A percentile compares a stretch with the other conserved stretches of the same genome.
These are phyloP conservation scores for Lactuca saligna DNA, from an alignment of 129 eudicot species.

Conservation along the genomic window DNA sequence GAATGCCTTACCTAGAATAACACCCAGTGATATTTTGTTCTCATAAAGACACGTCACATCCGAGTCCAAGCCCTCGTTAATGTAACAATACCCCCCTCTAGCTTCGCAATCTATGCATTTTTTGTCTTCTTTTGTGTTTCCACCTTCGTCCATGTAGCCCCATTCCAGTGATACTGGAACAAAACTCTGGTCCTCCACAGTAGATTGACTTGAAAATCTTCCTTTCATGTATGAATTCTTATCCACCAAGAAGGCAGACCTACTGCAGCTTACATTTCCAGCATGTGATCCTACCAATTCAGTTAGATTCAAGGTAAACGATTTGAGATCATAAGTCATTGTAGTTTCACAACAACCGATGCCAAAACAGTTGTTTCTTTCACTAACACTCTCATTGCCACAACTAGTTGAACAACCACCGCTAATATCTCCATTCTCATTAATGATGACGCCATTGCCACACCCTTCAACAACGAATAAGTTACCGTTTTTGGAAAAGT, in stretches of 20 bases:
- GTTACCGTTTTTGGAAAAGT: slow-evolving; percentile 12
- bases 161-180: slow-evolving; percentile 24
- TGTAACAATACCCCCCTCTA: background rate
- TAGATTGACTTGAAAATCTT: background rate
- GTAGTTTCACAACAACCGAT: too few species aligned
- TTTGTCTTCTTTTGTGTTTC: background rate
- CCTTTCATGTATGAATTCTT: background rate
- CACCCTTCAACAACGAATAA: slow-evolving; percentile 20
- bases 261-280: slow-evolving; percentile 25
- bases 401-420: slow-evolving; percentile 17
- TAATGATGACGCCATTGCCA: slow-evolving; percentile 15
- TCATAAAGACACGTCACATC: background rate
- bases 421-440: background rate
- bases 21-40: slow-evolving; percentile 3
- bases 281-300: too few species aligned
- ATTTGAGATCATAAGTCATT: too few species aligned
- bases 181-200: background rate
- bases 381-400: background rate
- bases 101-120: background rate
- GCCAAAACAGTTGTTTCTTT: too few species aligned
- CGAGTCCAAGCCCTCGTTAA: background rate
- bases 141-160: background rate
- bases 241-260: slow-evolving; percentile 15
- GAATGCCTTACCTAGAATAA: slow-evolving; percentile 23
- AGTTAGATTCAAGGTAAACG: too few species aligned